These are phyloP conservation scores for Gymnopus androsaceus DNA, from an alignment of 1,284 basidiomycete genomes.

Conservation along the genomic window DNA sequence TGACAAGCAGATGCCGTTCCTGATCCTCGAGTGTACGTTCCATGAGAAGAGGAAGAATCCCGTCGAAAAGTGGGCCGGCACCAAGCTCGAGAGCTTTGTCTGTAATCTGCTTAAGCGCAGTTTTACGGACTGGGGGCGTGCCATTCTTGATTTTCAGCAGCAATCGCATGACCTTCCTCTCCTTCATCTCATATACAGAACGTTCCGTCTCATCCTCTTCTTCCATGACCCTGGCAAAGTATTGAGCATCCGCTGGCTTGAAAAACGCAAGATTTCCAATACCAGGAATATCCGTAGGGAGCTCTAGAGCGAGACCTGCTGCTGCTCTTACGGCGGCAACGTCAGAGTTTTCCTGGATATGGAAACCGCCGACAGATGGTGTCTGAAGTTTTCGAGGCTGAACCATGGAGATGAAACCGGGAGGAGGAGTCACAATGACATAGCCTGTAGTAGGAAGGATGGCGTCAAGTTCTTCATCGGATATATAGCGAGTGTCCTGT, in stretches of 20 bases:
- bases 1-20: constrained; percentile 97
- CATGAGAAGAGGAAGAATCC: constrained; percentile 98
- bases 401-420: constrained; percentile 86
- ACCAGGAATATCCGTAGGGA: constrained; percentile 98
- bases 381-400: constrained; percentile 81
- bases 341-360: constrained; percentile 93
- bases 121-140: constrained; percentile 97
- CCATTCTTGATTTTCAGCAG: constrained; percentile 99
- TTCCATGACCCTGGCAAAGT: constrained; percentile 95
- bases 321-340: constrained; percentile 85
- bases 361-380: constrained; percentile 83
- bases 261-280: constrained; percentile 97
- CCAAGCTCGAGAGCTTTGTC: constrained; percentile 99
- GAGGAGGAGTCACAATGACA: constrained; percentile 89
- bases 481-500: constrained; percentile 89
- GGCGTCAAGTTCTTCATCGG: constrained; percentile 94
- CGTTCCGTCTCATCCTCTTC: constrained; percentile 96
- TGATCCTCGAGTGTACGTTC: constrained; percentile 98
- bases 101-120: constrained; percentile 97
- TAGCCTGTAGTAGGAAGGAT: constrained; percentile 90
- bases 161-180: constrained; percentile 99
- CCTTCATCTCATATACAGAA: constrained; percentile 98
- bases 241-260: constrained; percentile 97
- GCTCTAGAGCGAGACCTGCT: constrained; percentile 87
- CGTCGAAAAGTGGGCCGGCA: constrained; percentile 98